A percentile compares a stretch with the other conserved stretches of the same genome.
phyloP scores from a whole-genome alignment of 2,329 filamentous ascomycete genomes.

The Phyllosticta citriasiana region DNA sequence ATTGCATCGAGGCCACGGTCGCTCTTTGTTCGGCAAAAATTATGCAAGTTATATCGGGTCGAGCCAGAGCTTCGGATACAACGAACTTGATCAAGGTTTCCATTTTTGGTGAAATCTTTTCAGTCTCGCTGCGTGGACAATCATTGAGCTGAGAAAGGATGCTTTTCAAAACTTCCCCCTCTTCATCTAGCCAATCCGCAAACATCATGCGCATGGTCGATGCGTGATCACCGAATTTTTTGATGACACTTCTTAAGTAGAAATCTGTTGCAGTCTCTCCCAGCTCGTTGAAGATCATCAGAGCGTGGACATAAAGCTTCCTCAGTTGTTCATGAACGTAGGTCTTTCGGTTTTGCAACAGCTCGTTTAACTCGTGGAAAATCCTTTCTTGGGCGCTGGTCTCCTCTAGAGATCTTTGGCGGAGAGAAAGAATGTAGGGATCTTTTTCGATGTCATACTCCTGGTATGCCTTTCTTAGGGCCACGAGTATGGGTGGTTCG shows the following conservation, averaged over 20 bases:
- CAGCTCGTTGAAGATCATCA: slow-evolving; percentile 27
- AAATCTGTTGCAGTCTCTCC: slow-evolving; percentile 28
- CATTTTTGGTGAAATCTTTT: slow-evolving; percentile 20
- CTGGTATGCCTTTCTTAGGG: slow-evolving; percentile 14
- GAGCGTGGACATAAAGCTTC: slow-evolving; percentile 22
- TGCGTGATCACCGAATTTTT: background rate
- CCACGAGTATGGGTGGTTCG: slow-evolving; percentile 13
- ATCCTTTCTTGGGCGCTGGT: slow-evolving; percentile 16
- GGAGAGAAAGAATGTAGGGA: slow-evolving; percentile 29
- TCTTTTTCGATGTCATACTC: slow-evolving; percentile 28
- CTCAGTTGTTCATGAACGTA: slow-evolving; percentile 31
- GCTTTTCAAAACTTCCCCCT: slow-evolving; percentile 25
- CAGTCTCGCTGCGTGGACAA: background rate
- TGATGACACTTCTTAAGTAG: slow-evolving; percentile 30
- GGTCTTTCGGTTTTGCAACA: slow-evolving; percentile 20
- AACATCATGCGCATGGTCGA: background rate
- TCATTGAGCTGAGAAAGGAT: slow-evolving; percentile 16
- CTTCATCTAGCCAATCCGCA: slow-evolving; percentile 18
- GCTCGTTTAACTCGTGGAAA: slow-evolving; percentile 1
- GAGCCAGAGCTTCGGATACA: slow-evolving; percentile 18
- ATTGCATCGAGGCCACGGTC: slow-evolving; percentile 32
- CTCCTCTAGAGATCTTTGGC: slow-evolving; percentile 15
- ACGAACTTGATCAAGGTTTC: slow-evolving; percentile 28
- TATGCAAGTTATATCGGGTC: slow-evolving; percentile 28
- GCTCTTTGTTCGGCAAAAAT: slow-evolving; percentile 19